Evolutionary conservation across 108 stramenopile genomes (phyloP).

Genomic region (Cafeteria roenbergensis): DNA sequence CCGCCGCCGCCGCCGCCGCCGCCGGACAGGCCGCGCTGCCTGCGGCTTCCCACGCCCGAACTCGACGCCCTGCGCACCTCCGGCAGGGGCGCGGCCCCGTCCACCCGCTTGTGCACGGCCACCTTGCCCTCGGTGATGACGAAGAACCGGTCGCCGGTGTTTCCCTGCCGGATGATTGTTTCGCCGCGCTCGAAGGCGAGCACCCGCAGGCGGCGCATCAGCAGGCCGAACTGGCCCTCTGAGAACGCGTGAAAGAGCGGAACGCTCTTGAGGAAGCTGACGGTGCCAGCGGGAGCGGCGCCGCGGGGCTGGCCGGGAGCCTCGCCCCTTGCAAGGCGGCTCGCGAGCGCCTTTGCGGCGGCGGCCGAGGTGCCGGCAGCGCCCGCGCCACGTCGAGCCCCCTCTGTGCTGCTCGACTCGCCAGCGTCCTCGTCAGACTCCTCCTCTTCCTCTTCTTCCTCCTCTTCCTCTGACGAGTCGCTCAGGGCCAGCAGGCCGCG

Average conservation of each 20-base stretch:
- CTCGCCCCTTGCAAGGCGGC: neutral
- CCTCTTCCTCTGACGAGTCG: neutral
- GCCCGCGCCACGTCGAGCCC: no score
- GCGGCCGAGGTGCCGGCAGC: neutral
- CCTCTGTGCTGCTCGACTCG: neutral
- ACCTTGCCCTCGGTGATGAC: conserved; percentile 23
- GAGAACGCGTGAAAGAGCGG: conserved; percentile 24
- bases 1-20: no score
- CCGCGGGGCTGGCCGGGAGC: no score
- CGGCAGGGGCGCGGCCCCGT: neutral
- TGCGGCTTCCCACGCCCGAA: neutral
- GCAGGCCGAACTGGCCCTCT: conserved; percentile 15
- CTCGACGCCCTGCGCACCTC: neutral
- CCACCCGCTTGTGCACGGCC: conserved; percentile 10
- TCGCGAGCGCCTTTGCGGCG: neutral
- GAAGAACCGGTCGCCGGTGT: conserved; percentile 18
- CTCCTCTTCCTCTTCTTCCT: neutral
- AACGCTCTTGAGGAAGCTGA: conserved; percentile 14
- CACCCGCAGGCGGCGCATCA: neutral
- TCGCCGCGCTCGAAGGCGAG: conserved; percentile 2
- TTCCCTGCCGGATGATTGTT: conserved; percentile 24
- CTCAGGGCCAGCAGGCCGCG: no score
- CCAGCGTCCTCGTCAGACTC: neutral
- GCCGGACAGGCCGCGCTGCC: no score
- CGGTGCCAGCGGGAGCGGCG: no score